Evolutionary conservation across 345 rosid genomes (phyloP).

Genomic region (Salix purpurea): DNA sequence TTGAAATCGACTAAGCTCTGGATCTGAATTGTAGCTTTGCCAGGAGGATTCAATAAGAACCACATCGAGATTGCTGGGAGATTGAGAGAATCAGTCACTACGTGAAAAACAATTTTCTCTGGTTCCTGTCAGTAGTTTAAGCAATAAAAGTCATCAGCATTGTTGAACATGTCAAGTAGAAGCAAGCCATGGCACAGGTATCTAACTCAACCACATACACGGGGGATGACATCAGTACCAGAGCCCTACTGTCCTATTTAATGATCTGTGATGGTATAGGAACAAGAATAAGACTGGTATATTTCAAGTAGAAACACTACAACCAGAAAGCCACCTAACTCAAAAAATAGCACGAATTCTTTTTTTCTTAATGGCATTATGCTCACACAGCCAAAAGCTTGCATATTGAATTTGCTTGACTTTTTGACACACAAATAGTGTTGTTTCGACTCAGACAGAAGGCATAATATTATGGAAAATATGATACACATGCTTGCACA

Average conservation of each 20-base stretch:
- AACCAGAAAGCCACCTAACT: background rate
- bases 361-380: background rate
- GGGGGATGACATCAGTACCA: background rate
- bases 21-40: conserved; percentile 22
- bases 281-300: background rate
- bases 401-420: background rate
- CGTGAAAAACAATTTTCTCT: conserved; percentile 25
- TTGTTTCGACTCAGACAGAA: background rate
- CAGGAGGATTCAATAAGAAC: conserved; percentile 29
- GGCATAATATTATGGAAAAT: background rate
- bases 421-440: background rate
- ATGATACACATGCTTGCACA: background rate
- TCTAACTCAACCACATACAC: background rate
- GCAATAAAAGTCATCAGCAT: conserved; percentile 10
- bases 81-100: conserved; percentile 29
- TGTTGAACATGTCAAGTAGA: background rate
- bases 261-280: background rate
- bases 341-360: background rate
- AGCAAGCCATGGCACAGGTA: background rate
- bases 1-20: conserved; percentile 24
- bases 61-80: conserved; percentile 32
- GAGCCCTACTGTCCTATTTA: background rate
- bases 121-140: conserved; percentile 21
- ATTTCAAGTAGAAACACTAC: background rate
- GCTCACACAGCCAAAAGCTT: background rate